Evolutionary conservation across 345 rosid species (phyloP), one percentile per base, ranked within the genome.

Genomic region (Camelina hispida): DNA sequence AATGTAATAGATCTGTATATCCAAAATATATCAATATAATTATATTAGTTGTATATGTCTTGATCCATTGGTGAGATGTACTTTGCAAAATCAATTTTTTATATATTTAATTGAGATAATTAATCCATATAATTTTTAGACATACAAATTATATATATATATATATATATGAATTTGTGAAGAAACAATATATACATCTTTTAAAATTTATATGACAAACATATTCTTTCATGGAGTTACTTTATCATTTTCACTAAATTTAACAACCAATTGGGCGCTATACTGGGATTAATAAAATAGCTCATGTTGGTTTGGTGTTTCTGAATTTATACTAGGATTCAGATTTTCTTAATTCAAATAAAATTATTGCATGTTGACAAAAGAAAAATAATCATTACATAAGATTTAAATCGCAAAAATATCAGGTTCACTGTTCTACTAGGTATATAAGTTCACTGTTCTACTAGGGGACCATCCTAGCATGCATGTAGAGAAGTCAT

Each of bases 401-500:
- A 25, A 25, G 28, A 25, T 25, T 25, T 25, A 25, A 25, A 3
- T 3, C 28, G 28, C 28, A 25, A 25, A 25, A 25, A 25, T 25
- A 25, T 25, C 28, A 25, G 28, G 28, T 25, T 25, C 28, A 25
- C 28, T 25, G 28, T 25, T 25, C 28, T 25, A 25, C 28, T 25
- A 25, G 28, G 28, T 25, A 25, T 2, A 25, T 25, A 25, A 25
- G 28, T 25, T 25, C 28, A 25, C 4, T 25, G 28, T 25, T 25
- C 28, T 25, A 25, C 28, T 25, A 25, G 28, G 63, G 69, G 65
- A 73, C 56, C 63, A 73, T 51, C n/a, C 54, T 20, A 16, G 69
- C 23, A 61, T 7, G 28, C 23, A 61, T 7, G 28, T 22, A 73
- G 2, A 25, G 28, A 25, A 63, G 62, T 32, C 63, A 16, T 63